These are phyloP conservation scores for Colletotrichum filicis DNA, from an alignment of 2,329 filamentous ascomycete species.

Conservation along the genomic window DNA sequence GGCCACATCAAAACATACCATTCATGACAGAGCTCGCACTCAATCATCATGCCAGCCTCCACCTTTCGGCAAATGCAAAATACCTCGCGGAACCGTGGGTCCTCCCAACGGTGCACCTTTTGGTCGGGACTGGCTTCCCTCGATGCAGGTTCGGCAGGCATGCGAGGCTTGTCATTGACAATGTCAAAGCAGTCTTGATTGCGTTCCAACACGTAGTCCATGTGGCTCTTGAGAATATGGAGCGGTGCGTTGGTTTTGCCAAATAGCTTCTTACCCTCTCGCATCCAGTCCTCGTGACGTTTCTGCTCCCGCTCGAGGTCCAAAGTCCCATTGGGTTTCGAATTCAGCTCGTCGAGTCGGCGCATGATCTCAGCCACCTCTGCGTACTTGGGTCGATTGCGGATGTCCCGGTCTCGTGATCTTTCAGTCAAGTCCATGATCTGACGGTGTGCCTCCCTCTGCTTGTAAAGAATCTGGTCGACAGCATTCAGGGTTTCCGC, in stretches of 20 bases:
- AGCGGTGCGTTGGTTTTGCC: slow-evolving; percentile 97
- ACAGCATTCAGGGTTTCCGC: slow-evolving; percentile 83
- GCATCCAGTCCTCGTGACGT: slow-evolving; percentile 98
- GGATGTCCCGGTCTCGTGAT: slow-evolving; percentile 79
- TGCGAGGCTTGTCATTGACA: slow-evolving; percentile 82
- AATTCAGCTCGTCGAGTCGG: slow-evolving; percentile 87
- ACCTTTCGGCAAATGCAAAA: slow-evolving; percentile 96
- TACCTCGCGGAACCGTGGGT: slow-evolving; percentile 77
- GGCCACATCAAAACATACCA: slow-evolving; percentile 69
- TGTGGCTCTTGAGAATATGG: slow-evolving; percentile 93
- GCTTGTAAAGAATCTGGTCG: slow-evolving; percentile 93
- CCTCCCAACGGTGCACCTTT: slow-evolving; percentile 66
- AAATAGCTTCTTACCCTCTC: slow-evolving; percentile 96
- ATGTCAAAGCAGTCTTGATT: slow-evolving; percentile 94
- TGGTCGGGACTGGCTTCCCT: slow-evolving; percentile 75
- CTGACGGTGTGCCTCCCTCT: slow-evolving; percentile 91
- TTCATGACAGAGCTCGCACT: slow-evolving; percentile 97
- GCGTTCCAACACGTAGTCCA: slow-evolving; percentile 91
- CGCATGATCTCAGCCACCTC: slow-evolving; percentile 94
- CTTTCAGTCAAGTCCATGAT: slow-evolving; percentile 85
- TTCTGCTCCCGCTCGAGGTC: slow-evolving; percentile 96
- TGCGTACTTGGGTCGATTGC: slow-evolving; percentile 84
- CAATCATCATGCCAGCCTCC: slow-evolving; percentile 99
- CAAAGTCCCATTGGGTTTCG: slow-evolving; percentile 88
- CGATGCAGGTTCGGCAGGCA: slow-evolving; percentile 92